These are phyloP conservation scores for Sequoiadendron giganteum DNA, from an alignment of 75 land plant species.

Conservation along the genomic window DNA sequence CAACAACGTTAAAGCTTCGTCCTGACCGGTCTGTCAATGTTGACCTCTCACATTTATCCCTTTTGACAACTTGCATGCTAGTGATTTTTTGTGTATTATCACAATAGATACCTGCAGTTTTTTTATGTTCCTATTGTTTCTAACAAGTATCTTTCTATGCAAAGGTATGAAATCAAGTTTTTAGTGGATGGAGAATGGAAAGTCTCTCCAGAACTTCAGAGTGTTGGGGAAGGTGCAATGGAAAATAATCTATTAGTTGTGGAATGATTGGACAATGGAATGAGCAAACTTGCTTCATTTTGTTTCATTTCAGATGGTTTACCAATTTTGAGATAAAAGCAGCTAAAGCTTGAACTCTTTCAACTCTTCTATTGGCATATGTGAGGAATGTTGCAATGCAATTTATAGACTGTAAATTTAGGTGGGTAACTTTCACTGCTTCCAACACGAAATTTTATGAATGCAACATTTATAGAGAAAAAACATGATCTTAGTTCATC, in stretches of 20 bases:
- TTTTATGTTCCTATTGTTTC: background rate
- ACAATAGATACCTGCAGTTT: background rate
- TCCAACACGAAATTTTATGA: background rate
- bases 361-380: background rate
- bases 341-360: background rate
- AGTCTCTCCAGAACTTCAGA: conserved; percentile 67
- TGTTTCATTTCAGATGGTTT: background rate
- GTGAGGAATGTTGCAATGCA: background rate
- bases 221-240: conserved; percentile 80
- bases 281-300: background rate
- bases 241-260: conserved; percentile 79
- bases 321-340: background rate
- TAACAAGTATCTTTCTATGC: background rate
- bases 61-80: background rate
- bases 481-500: no score
- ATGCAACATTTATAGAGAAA: background rate
- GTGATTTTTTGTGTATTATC: background rate
- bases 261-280: conserved; percentile 25
- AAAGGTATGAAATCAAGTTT: conserved; percentile 92
- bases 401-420: background rate
- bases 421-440: background rate
- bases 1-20: conserved; percentile 63
- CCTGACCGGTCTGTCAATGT: conserved; percentile 66
- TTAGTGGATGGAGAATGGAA: conserved; percentile 93
- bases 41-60: background rate